phyloP scores from a whole-genome alignment of 306 rosid species.

The Fragaria vesca region DNA sequence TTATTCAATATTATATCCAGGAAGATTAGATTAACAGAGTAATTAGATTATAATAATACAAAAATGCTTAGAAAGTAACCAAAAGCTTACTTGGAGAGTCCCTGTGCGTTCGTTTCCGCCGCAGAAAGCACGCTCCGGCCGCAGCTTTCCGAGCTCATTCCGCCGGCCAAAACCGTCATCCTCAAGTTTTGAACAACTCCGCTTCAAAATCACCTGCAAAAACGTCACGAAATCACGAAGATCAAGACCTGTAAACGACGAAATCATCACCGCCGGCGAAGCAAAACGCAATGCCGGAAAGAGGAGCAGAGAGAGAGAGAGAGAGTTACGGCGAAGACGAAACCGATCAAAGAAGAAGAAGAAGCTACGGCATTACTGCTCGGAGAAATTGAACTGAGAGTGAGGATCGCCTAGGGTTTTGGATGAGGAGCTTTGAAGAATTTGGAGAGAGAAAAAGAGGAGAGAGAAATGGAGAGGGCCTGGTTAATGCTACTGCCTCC shows the following conservation, averaged over 20 bases:
- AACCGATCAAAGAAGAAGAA: background rate
- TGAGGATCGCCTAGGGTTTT: background rate
- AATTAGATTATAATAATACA: slow-evolving; percentile 6
- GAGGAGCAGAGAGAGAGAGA: background rate
- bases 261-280: background rate
- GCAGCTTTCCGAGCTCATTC: slow-evolving; percentile 29
- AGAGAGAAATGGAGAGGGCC: background rate
- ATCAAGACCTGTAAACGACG: slow-evolving; percentile 12
- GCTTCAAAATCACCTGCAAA: slow-evolving; percentile 2
- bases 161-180: slow-evolving; percentile 15
- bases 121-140: slow-evolving; percentile 7
- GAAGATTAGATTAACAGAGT: background rate
- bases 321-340: background rate
- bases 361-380: background rate
- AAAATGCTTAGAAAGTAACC: background rate
- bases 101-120: slow-evolving; percentile 14
- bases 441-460: background rate
- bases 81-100: slow-evolving; percentile 21
- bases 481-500: background rate
- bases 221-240: slow-evolving; percentile 3
- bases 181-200: background rate
- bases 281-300: background rate
- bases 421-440: background rate
- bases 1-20: background rate
- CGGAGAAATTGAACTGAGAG: background rate